Evolutionary conservation across 179 eudicot genomes (phyloP).

Genomic region (Actinidia polygama): DNA sequence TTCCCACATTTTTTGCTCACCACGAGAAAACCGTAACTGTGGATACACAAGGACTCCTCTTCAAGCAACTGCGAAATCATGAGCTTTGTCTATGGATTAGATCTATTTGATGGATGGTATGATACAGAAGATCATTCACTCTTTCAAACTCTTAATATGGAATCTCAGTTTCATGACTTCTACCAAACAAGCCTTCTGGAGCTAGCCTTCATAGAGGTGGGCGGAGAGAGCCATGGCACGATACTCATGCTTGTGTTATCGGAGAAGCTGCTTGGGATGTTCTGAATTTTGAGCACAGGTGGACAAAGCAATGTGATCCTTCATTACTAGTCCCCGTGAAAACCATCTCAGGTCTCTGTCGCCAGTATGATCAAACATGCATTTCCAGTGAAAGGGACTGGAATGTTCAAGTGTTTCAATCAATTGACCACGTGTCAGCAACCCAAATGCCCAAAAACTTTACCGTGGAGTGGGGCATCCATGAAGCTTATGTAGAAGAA

Average conservation of each 20-base stretch:
- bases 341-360: constrained; percentile 42
- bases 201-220: constrained; percentile 79
- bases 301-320: constrained; percentile 82
- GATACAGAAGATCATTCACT: constrained; percentile 82
- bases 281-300: constrained; percentile 85
- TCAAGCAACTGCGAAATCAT: constrained; percentile 64
- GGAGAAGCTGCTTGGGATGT: constrained; percentile 84
- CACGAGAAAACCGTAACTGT: constrained; percentile 78
- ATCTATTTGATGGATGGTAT: constrained; percentile 89
- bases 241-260: constrained; percentile 71
- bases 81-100: constrained; percentile 88
- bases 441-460: constrained; percentile 43
- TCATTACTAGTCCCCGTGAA: constrained; percentile 48
- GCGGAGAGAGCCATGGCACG: constrained; percentile 95
- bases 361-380: constrained; percentile 28
- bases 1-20: constrained; percentile 75
- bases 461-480: constrained; percentile 66
- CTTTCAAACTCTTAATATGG: constrained; percentile 62
- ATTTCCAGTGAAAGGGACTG: constrained; percentile 43
- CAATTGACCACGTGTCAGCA: constrained; percentile 82
- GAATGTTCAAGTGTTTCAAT: constrained; percentile 86
- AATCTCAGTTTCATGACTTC: constrained; percentile 57
- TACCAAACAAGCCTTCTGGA: constrained; percentile 73
- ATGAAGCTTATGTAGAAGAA: constrained; percentile 85
- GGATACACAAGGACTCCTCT: constrained; percentile 45